Percentiles rank a stretch among this genome's conserved stretches.
phyloP scores from a whole-genome alignment of 192 early-diverging fungal genomes.

The Fimicolochytrium jonesii region DNA sequence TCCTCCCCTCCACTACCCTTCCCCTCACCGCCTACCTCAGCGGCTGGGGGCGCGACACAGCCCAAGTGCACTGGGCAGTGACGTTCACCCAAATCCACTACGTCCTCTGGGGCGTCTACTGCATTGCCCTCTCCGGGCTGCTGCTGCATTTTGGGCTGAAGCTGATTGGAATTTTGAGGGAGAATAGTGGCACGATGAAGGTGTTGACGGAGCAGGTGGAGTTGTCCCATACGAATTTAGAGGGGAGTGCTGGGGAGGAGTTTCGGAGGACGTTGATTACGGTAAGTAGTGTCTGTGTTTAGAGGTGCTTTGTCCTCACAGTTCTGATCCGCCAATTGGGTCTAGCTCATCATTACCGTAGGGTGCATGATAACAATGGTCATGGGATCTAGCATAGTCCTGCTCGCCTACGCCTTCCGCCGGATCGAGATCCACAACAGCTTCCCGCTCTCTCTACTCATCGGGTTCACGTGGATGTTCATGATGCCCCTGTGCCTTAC shows the following conservation, averaged over 20 bases:
- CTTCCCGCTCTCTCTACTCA: neutral
- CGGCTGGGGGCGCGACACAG: neutral
- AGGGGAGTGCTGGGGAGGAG: neutral
- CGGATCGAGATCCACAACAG: neutral
- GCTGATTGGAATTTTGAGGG: neutral
- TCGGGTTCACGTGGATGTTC: conserved; percentile 5
- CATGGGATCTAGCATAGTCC: neutral
- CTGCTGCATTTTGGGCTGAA: neutral
- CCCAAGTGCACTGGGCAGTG: neutral
- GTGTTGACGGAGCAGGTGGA: neutral
- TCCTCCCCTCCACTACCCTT: neutral
- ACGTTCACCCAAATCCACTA: neutral
- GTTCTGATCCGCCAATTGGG: neutral
- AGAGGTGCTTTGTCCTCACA: neutral
- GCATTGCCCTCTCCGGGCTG: neutral
- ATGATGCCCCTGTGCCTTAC: too few relatives aligned
- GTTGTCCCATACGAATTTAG: neutral
- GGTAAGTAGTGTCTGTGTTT: neutral
- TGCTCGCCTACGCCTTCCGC: neutral
- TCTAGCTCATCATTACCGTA: neutral
- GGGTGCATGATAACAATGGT: neutral
- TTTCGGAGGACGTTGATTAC: neutral
- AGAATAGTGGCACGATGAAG: neutral
- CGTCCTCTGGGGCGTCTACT: neutral
- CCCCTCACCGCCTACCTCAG: neutral